Evolutionary conservation across 2,329 filamentous ascomycete genomes (phyloP).

Genomic region (Esteya vermicola): DNA sequence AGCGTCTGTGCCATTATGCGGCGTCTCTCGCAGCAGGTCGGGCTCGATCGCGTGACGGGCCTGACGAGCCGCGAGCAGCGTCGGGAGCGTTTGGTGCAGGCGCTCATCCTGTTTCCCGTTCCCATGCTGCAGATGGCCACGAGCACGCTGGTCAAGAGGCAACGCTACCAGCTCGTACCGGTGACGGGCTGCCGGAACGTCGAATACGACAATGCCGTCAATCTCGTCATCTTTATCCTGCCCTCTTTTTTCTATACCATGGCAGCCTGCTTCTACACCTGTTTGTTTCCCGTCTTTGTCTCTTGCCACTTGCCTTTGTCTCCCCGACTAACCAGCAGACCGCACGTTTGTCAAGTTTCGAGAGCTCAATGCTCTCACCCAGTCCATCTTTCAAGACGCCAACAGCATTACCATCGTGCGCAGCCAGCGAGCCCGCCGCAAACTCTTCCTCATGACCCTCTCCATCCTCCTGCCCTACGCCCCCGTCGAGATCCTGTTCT

Average conservation of each 20-base stretch:
- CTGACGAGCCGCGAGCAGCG: slow-evolving; percentile 26
- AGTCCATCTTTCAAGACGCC: slow-evolving; percentile 20
- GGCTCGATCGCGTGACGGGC: slow-evolving; percentile 24
- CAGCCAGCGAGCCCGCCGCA: slow-evolving; percentile 31
- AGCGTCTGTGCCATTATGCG: slow-evolving; percentile 40
- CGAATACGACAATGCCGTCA: slow-evolving; percentile 31
- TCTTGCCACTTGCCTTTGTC: too few relatives aligned
- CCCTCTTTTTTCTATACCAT: slow-evolving; percentile 29
- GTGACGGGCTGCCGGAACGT: slow-evolving; percentile 33
- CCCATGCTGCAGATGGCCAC: slow-evolving; percentile 34
- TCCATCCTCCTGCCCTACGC: slow-evolving; percentile 37
- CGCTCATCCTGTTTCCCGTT: slow-evolving; percentile 38
- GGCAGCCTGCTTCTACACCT: slow-evolving; percentile 29
- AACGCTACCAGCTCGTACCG: slow-evolving; percentile 35
- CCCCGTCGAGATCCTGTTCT: slow-evolving; percentile 28
- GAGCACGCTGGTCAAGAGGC: slow-evolving; percentile 30
- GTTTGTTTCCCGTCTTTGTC: too few relatives aligned
- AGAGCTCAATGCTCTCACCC: slow-evolving; percentile 26
- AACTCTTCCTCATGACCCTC: slow-evolving; percentile 41
- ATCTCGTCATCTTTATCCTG: slow-evolving; percentile 31
- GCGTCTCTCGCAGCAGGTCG: slow-evolving; percentile 36
- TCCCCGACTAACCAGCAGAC: slow-evolving; percentile 20
- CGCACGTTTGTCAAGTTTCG: slow-evolving; percentile 33
- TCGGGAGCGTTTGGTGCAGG: slow-evolving; percentile 29
- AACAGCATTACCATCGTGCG: slow-evolving; percentile 26